Evolutionary conservation across 768 basidiomycete species (phyloP), one percentile per base, ranked within the genome.

Genomic region (Leccinum incarnatum): DNA sequence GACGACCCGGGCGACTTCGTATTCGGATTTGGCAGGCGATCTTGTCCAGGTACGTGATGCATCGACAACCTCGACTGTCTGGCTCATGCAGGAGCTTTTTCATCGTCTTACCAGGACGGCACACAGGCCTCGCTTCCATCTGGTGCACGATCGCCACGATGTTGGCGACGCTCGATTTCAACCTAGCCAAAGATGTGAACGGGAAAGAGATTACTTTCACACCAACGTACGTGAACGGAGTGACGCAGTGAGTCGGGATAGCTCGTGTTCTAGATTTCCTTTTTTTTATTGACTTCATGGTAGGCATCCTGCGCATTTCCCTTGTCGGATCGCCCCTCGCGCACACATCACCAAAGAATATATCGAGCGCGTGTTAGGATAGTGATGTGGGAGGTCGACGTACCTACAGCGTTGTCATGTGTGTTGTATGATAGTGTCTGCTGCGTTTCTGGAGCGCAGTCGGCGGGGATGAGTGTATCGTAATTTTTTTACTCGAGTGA

Each of bases 251-350:
- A 17, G 48, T 49, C 6, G 12, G 23, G 14, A 21, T 45, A 45
- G 23, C 23, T 48, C 14, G 14, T 25, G 25, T 49, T 25, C 25
- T 27, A 7, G 15, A 15, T 49, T 21, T 15, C n/a, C 40, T 10
- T n/a, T n/a, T 21, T 23, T 8, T 27, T 29, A 15, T 14, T 48
- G 7, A 27, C 23, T 17, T 30, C 19, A 2, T 25, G 47, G 47
- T 3, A 48, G 47, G 14, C 47, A 48, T 23, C 47, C 47, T 30
- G 19, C 29, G 2, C 29, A 29, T 29, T 29, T 29, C 29, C 29
- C 29, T 29, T 29, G 29, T 29, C 9, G 9, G 21, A 50, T 65
- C 51, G 25, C 49, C 12, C 58, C 53, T 32, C 58, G 62, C 5
- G 36, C 55, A 25, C 57, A 59, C 11, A 17, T 54, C 21, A 57